Percentiles rank a stretch among this genome's conserved stretches.
Evolutionary conservation across 805 yeast genomes (phyloP).

Genomic region (Ogataea populi-albae): DNA sequence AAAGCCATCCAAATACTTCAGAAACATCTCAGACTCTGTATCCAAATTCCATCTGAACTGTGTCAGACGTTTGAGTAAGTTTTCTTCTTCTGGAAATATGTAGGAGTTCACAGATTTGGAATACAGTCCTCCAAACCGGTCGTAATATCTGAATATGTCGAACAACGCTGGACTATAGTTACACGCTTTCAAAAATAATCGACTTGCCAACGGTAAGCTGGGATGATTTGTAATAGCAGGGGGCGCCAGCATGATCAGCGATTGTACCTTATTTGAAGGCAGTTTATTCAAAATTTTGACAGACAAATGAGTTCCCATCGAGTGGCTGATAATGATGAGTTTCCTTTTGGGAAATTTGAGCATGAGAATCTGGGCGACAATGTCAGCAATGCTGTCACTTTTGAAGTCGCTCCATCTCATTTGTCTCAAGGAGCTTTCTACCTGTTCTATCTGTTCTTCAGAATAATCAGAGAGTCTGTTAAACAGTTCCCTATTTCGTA

Average conservation of each 20-base stretch:
- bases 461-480: slow-evolving; percentile 23
- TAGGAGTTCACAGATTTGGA: slow-evolving; percentile 61
- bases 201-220: slow-evolving; percentile 18
- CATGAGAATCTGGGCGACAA: slow-evolving; percentile 37
- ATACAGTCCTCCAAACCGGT: slow-evolving; percentile 59
- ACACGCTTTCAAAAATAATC: slow-evolving; percentile 32
- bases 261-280: slow-evolving; percentile 40
- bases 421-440: slow-evolving; percentile 28
- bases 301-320: slow-evolving; percentile 55
- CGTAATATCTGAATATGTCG: slow-evolving; percentile 53
- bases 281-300: slow-evolving; percentile 40
- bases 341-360: slow-evolving; percentile 42
- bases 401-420: slow-evolving; percentile 42
- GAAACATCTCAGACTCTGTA: slow-evolving; percentile 50
- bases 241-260: slow-evolving; percentile 47
- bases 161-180: slow-evolving; percentile 45
- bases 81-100: slow-evolving; percentile 34
- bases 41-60: slow-evolving; percentile 75
- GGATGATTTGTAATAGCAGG: slow-evolving; percentile 31
- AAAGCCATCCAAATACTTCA: slow-evolving; percentile 53
- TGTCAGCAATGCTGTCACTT: slow-evolving; percentile 40
- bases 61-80: slow-evolving; percentile 41
- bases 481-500: slow-evolving; percentile 10
- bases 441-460: slow-evolving; percentile 16
- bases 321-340: slow-evolving; percentile 48